Evolutionary conservation across 306 rosid genomes (phyloP).

Genomic region (Cicer bijugum): DNA sequence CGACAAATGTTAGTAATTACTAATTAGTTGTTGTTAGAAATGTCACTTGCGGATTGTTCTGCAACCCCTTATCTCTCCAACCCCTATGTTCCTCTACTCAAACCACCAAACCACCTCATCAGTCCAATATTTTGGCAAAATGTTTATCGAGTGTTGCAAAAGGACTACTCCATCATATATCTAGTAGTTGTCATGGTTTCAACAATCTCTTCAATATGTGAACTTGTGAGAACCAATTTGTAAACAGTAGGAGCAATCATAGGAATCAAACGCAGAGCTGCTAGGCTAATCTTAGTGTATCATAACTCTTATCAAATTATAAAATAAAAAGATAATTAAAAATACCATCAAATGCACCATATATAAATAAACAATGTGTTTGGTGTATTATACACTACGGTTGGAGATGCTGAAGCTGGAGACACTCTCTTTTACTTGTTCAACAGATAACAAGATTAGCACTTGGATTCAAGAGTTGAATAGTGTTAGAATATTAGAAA

Average conservation of each 20-base stretch:
- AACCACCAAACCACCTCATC: neutral
- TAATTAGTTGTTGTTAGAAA: neutral
- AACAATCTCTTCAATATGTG: slow-evolving; percentile 8
- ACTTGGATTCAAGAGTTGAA: neutral
- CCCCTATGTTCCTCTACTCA: neutral
- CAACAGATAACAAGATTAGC: neutral
- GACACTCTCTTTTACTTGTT: neutral
- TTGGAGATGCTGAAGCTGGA: neutral
- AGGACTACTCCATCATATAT: slow-evolving; percentile 14
- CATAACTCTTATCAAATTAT: neutral
- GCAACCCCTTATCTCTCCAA: neutral
- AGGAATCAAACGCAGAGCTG: neutral
- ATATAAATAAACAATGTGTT: too few relatives aligned
- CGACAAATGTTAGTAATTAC: neutral
- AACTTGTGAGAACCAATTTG: slow-evolving; percentile 14
- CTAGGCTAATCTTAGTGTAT: neutral
- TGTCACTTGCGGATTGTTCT: neutral
- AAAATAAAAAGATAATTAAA: neutral
- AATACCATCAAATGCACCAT: neutral
- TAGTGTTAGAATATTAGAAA: too few relatives aligned
- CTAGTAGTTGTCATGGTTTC: slow-evolving; percentile 26
- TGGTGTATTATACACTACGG: too few relatives aligned
- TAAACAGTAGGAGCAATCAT: neutral
- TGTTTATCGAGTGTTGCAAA: neutral
- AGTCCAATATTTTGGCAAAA: neutral